Evolutionary conservation across 139 green algal genomes (phyloP).

Genomic region (Closterium sp.): DNA sequence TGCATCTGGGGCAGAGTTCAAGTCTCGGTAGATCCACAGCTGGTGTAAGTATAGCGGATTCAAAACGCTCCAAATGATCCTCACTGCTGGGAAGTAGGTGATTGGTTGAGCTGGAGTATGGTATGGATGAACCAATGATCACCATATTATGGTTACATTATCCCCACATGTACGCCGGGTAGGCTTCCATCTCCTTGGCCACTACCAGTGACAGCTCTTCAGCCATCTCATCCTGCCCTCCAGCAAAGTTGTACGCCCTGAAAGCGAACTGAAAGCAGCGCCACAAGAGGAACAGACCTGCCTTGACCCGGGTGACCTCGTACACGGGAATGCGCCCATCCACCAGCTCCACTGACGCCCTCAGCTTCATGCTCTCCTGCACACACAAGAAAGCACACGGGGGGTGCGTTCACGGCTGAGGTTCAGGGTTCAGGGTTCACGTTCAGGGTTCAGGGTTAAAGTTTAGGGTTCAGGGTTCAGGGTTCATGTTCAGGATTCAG

Average conservation of each 20-base stretch:
- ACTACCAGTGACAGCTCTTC: not conserved
- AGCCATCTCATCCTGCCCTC: constrained; percentile 6
- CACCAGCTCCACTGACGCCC: constrained; percentile 9
- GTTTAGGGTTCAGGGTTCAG: too few relatives aligned
- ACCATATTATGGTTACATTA: too few relatives aligned
- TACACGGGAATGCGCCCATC: not conserved
- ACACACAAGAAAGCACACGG: not conserved
- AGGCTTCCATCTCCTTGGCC: constrained; percentile 13
- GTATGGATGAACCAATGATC: too few relatives aligned
- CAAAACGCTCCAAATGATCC: too few relatives aligned
- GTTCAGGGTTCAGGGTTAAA: too few relatives aligned
- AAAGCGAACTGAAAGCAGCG: constrained; percentile 16
- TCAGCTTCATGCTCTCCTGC: constrained; percentile 12
- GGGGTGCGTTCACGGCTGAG: too few relatives aligned
- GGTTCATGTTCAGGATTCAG: too few relatives aligned
- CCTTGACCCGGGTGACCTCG: not conserved
- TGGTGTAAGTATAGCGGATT: too few relatives aligned
- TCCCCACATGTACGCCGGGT: not conserved
- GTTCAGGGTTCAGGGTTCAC: not conserved
- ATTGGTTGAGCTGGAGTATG: too few relatives aligned
- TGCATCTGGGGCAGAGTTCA: too few relatives aligned
- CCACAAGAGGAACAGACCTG: not conserved
- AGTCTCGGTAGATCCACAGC: too few relatives aligned
- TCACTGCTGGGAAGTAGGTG: too few relatives aligned
- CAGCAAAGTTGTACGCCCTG: constrained; percentile 24